Base-by-base conservation (phyloP, 805 yeast species). In the Candida oleophila region DNA sequence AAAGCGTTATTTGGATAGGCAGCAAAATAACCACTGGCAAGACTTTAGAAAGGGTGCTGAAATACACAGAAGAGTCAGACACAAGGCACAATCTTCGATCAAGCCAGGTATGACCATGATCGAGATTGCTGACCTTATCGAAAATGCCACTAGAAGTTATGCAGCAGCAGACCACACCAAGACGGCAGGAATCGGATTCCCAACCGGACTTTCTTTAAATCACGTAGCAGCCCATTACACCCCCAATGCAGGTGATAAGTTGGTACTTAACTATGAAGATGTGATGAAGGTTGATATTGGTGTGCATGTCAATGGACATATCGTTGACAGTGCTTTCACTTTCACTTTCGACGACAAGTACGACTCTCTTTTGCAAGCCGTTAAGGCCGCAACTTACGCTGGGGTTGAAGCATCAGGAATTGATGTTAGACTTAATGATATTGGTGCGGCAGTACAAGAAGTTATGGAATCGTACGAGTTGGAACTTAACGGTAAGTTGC, bases 171-270 rank as follows among this genome's bases (percentile, higher is more conserved):
- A 83, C 56, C 76, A 82, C 38, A 76, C 79, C 25, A 75, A 78
- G 50, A 66, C 64, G 45, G 94, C 89, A 15, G 99, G 99, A 35
- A 82, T 91, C 58, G 99, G 98, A 4, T 94, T 94, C 77, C 99
- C 99, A 43, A 90, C 97, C n/a, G 99, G 99, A 49, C 78, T 94
- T 35, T 89, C 96, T 1, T 67, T 92, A 53, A 94, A 94, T 68
- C 87, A 90, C 61, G 85, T 89, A 61, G 99, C 99, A 21, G 99
- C 99, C 0, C 99, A 94, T 65, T 94, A 90, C 68, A 92, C 98
- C 0, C 99, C 99, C 12, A 94, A 94, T 69, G 85, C 92, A 3
- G 96, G 96, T 11, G 99, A 94, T 65, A 89, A 82, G 58, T 78
- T 88, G 4, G 86, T 87, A 1, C 72, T 94, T 55, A 73, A 78